phyloP scores from a whole-genome alignment of 495 filamentous ascomycete species.

The Astrothelium macrocarpum region DNA sequence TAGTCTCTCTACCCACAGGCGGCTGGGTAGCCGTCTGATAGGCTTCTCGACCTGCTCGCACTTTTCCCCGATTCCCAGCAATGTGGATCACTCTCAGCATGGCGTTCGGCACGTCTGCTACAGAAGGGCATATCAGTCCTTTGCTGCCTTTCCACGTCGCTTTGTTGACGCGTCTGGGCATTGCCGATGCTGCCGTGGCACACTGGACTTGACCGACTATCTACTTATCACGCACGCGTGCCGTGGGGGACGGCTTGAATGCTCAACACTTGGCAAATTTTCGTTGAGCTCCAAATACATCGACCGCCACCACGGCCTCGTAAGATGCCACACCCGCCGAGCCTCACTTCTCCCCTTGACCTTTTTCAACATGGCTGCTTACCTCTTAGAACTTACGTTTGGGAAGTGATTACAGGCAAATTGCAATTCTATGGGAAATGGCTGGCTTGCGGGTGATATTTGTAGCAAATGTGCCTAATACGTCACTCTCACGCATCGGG shows the following conservation, averaged over 20 bases:
- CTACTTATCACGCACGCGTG: too few relatives aligned
- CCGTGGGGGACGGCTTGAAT: too few relatives aligned
- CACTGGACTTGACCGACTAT: background rate
- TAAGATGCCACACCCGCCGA: constrained; percentile 1
- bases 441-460: too few relatives aligned
- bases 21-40: background rate
- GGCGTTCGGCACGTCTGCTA: background rate
- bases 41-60: background rate
- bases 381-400: too few relatives aligned
- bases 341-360: background rate
- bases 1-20: background rate
- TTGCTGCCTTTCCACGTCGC: background rate
- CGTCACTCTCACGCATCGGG: too few relatives aligned
- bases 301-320: too few relatives aligned
- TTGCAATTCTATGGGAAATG: too few relatives aligned
- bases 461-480: too few relatives aligned
- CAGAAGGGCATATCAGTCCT: background rate
- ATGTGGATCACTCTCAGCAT: background rate
- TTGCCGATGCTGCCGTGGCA: background rate
- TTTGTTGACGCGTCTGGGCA: background rate
- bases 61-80: background rate
- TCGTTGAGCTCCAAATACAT: too few relatives aligned
- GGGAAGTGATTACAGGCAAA: too few relatives aligned
- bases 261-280: too few relatives aligned
- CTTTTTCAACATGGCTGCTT: background rate